Evolutionary conservation across 2,329 filamentous ascomycete genomes (phyloP).

Genomic region (Ophiostoma sp.): DNA sequence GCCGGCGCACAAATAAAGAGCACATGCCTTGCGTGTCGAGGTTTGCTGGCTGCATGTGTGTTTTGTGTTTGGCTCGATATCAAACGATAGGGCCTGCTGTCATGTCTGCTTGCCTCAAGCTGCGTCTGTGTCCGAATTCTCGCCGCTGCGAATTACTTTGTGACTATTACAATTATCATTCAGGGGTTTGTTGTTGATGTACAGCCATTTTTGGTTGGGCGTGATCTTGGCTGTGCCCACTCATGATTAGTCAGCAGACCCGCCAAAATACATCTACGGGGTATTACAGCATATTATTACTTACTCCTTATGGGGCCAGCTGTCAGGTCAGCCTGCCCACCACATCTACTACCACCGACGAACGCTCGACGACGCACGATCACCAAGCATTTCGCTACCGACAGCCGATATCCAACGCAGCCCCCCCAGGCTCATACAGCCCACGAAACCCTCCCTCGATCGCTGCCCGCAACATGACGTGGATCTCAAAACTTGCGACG

Average conservation of each 20-base stretch:
- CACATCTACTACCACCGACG: neutral
- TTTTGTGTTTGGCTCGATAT: too few relatives aligned
- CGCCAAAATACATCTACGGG: neutral
- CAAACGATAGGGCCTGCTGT: too few relatives aligned
- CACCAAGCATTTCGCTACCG: neutral
- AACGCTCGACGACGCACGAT: neutral
- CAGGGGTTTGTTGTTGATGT: constrained; percentile 1
- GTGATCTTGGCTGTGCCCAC: neutral
- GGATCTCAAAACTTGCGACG: constrained; percentile 65
- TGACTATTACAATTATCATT: neutral
- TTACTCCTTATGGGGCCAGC: neutral
- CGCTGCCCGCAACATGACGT: constrained; percentile 51
- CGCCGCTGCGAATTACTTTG: neutral
- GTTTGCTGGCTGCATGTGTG: too few relatives aligned
- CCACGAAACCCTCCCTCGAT: neutral
- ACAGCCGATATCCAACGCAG: neutral
- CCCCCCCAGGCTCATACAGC: neutral
- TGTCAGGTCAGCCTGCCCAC: neutral
- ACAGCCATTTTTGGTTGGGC: neutral
- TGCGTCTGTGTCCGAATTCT: too few relatives aligned
- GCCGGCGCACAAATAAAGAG: neutral
- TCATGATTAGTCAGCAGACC: neutral
- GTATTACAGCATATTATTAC: neutral
- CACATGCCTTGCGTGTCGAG: too few relatives aligned
- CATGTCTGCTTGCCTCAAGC: too few relatives aligned